Conservation (phyloP, 2,329 filamentous ascomycete genomes). For the Cladosporium sphaerospermum region DNA sequence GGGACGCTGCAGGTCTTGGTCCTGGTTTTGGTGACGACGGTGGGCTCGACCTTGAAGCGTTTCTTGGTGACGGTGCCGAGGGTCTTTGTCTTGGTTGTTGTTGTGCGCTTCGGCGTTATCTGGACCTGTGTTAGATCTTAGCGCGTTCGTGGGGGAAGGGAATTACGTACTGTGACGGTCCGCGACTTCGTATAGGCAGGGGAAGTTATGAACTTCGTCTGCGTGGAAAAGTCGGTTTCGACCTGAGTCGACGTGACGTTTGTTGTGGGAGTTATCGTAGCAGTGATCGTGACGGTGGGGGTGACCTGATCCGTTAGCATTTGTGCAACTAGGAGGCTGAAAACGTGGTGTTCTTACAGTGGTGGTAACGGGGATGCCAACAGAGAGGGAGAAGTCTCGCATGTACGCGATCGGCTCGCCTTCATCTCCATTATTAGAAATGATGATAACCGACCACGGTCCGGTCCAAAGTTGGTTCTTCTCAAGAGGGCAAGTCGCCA, state of each 20-base stretch:
- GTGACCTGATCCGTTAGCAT: neutral
- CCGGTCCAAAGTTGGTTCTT: slow-evolving; percentile 39
- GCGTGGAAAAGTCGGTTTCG: slow-evolving; percentile 20
- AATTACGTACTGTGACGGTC: neutral
- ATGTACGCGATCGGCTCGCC: slow-evolving; percentile 37
- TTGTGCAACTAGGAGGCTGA: slow-evolving; percentile 14
- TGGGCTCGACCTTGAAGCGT: slow-evolving; percentile 11
- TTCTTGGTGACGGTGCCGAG: slow-evolving; percentile 26
- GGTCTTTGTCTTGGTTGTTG: slow-evolving; percentile 25
- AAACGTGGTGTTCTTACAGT: slow-evolving; percentile 19
- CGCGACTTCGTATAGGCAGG: neutral
- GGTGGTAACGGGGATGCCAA: slow-evolving; percentile 30
- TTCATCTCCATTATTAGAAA: slow-evolving; percentile 39
- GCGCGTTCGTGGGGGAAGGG: neutral
- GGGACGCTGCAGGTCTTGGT: slow-evolving; percentile 30
- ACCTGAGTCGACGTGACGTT: neutral
- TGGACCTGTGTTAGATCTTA: neutral
- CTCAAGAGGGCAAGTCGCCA: slow-evolving; percentile 21
- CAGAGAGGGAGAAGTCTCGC: slow-evolving; percentile 23
- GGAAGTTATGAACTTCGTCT: slow-evolving; percentile 20
- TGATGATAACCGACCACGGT: slow-evolving; percentile 38
- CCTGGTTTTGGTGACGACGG: slow-evolving; percentile 23
- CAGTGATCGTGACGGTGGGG: slow-evolving; percentile 22
- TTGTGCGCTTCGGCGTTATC: slow-evolving; percentile 15
- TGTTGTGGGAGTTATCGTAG: slow-evolving; percentile 15